These are phyloP conservation scores for Annona squamosa DNA, from an alignment of 164 flowering plant species.

Conservation along the genomic window DNA sequence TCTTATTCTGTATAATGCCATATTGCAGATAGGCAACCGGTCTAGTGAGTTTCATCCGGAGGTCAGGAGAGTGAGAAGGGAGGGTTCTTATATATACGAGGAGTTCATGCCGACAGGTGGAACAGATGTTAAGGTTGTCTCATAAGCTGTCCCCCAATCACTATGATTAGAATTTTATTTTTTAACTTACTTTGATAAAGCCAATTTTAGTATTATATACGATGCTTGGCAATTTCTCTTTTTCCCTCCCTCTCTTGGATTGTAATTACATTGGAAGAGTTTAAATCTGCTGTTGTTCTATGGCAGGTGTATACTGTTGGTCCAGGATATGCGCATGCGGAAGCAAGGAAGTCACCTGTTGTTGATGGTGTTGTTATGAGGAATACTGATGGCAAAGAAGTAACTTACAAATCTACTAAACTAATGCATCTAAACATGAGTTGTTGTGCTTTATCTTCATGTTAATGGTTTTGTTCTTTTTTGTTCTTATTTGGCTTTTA, in stretches of 20 bases:
- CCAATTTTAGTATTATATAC: background rate
- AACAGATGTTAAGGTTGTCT: slow-evolving; percentile 93
- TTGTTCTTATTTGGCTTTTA: background rate
- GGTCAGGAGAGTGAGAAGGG: slow-evolving; percentile 95
- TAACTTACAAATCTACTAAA: slow-evolving; percentile 25
- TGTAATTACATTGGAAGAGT: background rate
- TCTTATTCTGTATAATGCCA: background rate
- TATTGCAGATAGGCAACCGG: slow-evolving; percentile 81
- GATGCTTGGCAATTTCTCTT: background rate
- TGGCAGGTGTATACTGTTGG: slow-evolving; percentile 96
- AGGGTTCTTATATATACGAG: slow-evolving; percentile 95
- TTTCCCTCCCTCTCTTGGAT: background rate
- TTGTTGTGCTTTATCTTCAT: background rate
- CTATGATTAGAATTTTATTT: background rate
- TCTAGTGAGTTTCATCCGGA: slow-evolving; percentile 99
- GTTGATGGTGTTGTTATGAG: slow-evolving; percentile 99
- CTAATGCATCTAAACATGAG: background rate
- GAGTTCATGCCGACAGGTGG: slow-evolving; percentile 99
- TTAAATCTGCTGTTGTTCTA: slow-evolving; percentile 11
- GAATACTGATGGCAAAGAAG: slow-evolving; percentile 98
- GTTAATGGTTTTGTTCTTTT: background rate
- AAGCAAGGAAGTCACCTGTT: slow-evolving; percentile 99
- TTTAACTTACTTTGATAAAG: background rate
- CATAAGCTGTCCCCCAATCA: background rate
- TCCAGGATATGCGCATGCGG: slow-evolving; percentile 99